Evolutionary conservation across 345 rosid species (phyloP), one percentile per base, ranked within the genome.

Genomic region (Eucalyptus leucophloia): DNA sequence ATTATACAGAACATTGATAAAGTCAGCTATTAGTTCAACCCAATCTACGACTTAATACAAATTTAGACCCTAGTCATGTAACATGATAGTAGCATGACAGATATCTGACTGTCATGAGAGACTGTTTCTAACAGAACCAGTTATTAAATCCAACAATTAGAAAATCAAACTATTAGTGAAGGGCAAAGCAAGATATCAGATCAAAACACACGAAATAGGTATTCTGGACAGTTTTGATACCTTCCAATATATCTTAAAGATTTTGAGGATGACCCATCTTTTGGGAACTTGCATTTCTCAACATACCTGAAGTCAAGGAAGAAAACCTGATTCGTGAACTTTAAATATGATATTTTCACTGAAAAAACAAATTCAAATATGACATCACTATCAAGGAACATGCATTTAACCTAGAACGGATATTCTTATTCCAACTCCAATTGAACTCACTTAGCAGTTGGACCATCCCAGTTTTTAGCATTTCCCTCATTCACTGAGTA

Each of bases 401-500:
- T 86, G 88, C 54, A 86, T 86, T 67, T 60, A 15, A 88, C 51
- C 80, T 8, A 67, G 28, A 47, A 88, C 2, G 32, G 28, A 26
- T 13, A 86, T n/a, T 9, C 62, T 12, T 32, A 17, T 51, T 51
- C 62, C 45, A 86, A 23, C 42, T 77, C 62, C 23, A 13, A 30
- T 72, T 87, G 28, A 47, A 86, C 95, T 91, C 93, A 98, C 99
- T 95, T 95, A 82, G 99, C 92, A 28, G 99, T 98, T 89, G 99
- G 99, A 92, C 92, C 94, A 93, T 98, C 99, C 99, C 99, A 97
- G 92, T 96, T 95, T 94, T 91, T 97, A 4, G 99, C 98, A 96
- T 98, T 98, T 90, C 99, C 99, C 95, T 98, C 99, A 90, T 98
- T 98, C 49, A 97, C 99, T 7, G 99, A 98, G 92, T 98, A 98